Percentiles rank a stretch among this genome's conserved stretches.
Evolutionary conservation across 768 basidiomycete genomes (phyloP).

Genomic region (Chalciporus piperatus): DNA sequence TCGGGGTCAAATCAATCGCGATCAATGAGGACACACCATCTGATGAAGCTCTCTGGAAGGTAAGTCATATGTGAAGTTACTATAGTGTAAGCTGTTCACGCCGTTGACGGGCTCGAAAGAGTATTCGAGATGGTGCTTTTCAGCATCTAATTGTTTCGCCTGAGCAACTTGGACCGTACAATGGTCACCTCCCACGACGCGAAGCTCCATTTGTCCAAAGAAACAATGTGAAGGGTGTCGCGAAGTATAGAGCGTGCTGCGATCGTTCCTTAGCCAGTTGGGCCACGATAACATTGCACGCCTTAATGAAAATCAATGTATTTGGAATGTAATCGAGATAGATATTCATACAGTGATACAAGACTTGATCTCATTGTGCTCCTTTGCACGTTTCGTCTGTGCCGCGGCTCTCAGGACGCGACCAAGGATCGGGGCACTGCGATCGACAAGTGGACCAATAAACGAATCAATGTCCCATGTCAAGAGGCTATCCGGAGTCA

Average conservation of each 20-base stretch:
- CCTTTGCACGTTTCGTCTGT: neutral
- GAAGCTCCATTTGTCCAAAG: neutral
- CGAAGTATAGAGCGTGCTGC: neutral
- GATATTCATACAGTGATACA: neutral
- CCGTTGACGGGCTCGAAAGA: neutral
- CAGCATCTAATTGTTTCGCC: slow-evolving; percentile 8
- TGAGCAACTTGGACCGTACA: slow-evolving; percentile 1
- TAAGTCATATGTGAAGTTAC: neutral
- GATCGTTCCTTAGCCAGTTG: neutral
- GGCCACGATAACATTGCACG: neutral
- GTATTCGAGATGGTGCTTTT: neutral
- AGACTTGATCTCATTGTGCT: neutral
- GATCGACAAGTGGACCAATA: neutral
- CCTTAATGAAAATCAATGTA: neutral
- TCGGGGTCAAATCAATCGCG: neutral
- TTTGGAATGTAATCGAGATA: neutral
- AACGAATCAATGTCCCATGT: slow-evolving; percentile 1
- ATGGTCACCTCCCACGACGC: slow-evolving; percentile 1
- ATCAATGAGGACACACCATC: slow-evolving; percentile 9
- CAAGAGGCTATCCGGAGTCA: neutral
- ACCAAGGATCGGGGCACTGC: neutral
- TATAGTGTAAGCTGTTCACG: no score
- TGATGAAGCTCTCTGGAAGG: slow-evolving; percentile 1
- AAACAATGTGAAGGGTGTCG: neutral
- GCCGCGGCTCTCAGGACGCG: neutral